These are phyloP conservation scores for Colletotrichum eleusines DNA, from an alignment of 2,329 filamentous ascomycete genomes.

Conservation along the genomic window DNA sequence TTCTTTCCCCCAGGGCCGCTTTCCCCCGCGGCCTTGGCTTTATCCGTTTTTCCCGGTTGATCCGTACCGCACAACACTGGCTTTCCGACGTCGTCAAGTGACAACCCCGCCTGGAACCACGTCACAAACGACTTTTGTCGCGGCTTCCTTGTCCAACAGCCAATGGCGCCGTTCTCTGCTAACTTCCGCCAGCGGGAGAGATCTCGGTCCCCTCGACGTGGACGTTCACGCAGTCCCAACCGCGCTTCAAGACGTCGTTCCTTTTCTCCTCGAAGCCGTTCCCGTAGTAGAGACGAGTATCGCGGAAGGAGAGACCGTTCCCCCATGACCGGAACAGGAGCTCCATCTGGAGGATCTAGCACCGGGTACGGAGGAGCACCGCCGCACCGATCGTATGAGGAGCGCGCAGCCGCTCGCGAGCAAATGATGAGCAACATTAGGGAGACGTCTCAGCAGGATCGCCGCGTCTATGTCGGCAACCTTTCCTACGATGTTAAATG, in stretches of 20 bases:
- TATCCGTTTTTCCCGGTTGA: background rate
- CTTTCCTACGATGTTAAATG: constrained; percentile 99
- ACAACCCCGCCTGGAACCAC: background rate
- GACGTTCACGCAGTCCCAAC: constrained; percentile 86
- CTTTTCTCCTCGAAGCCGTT: constrained; percentile 83
- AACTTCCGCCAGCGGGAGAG: constrained; percentile 77
- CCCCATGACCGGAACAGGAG: constrained; percentile 84
- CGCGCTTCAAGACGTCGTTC: constrained; percentile 78
- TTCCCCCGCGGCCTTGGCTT: background rate
- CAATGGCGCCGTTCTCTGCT: constrained; percentile 38
- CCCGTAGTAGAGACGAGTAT: constrained; percentile 82
- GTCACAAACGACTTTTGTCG: background rate
- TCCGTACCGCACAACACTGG: background rate
- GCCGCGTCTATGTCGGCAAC: constrained; percentile 99
- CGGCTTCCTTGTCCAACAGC: constrained; percentile 4
- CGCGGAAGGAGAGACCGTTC: constrained; percentile 81
- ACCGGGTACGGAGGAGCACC: constrained; percentile 72
- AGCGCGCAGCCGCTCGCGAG: constrained; percentile 85
- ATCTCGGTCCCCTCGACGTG: constrained; percentile 81
- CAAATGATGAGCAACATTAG: constrained; percentile 96
- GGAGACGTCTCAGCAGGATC: constrained; percentile 97
- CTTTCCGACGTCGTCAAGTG: constrained; percentile 17
- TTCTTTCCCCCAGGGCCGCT: background rate
- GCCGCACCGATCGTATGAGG: constrained; percentile 81
- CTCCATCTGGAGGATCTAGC: constrained; percentile 77